A percentile compares a stretch with the other conserved stretches of the same genome.
phyloP scores from a whole-genome alignment of 805 yeast species.

The Dipodascus geniculatus region DNA sequence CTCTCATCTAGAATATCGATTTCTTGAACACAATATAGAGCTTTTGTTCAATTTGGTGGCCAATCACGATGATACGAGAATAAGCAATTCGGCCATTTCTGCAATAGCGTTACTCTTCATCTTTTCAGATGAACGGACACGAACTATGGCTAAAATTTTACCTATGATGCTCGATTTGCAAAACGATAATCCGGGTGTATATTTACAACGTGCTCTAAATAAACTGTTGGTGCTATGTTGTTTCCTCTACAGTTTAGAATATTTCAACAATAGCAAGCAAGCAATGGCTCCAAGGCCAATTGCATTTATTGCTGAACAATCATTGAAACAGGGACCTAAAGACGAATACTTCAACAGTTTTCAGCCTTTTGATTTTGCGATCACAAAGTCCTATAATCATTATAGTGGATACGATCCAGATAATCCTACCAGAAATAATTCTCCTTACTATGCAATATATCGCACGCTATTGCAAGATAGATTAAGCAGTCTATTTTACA shows the following conservation, averaged over 20 bases:
- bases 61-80: not conserved
- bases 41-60: not conserved
- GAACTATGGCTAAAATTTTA: not conserved
- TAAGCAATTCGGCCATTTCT: not conserved
- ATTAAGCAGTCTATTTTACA: not conserved
- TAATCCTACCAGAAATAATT: not conserved
- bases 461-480: not conserved
- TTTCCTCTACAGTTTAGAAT: not conserved
- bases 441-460: not conserved
- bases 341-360: too few relatives aligned
- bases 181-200: not conserved
- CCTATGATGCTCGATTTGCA: not conserved
- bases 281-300: too few relatives aligned
- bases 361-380: too few relatives aligned
- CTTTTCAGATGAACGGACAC: not conserved
- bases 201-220: not conserved
- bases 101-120: not conserved
- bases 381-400: not conserved
- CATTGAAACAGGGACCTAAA: too few relatives aligned
- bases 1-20: not conserved
- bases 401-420: not conserved
- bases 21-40: not conserved
- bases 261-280: too few relatives aligned
- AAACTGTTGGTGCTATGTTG: not conserved
- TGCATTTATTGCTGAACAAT: too few relatives aligned